These are phyloP conservation scores for Stagonosporopsis rhizophila DNA, from an alignment of 2,329 filamentous ascomycete genomes.

Conservation along the genomic window DNA sequence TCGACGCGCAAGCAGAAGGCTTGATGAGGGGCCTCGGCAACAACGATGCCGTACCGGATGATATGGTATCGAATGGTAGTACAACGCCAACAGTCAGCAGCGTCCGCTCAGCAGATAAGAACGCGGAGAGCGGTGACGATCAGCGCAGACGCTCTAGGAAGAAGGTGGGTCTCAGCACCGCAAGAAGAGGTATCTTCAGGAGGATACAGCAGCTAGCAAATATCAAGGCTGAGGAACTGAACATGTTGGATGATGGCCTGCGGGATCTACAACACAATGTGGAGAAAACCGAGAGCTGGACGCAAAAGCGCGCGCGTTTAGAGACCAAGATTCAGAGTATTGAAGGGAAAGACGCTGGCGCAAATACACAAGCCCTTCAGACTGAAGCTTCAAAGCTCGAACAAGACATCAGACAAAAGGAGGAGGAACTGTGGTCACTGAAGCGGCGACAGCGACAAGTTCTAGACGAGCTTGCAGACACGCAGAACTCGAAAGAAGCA, in stretches of 20 bases:
- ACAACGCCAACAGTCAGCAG: conserved; percentile 57
- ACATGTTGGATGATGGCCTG: conserved; percentile 64
- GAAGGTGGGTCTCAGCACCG: conserved; percentile 65
- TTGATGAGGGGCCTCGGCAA: conserved; percentile 58
- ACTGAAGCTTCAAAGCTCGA: conserved; percentile 62
- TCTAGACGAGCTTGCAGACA: conserved; percentile 65
- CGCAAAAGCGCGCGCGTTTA: conserved; percentile 62
- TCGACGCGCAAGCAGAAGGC: conserved; percentile 68
- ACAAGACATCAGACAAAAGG: conserved; percentile 70
- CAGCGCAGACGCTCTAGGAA: conserved; percentile 54
- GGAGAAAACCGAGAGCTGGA: conserved; percentile 65
- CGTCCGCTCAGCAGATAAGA: conserved; percentile 42
- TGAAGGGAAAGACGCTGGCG: conserved; percentile 63
- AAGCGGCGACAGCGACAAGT: conserved; percentile 67
- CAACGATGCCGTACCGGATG: conserved; percentile 47
- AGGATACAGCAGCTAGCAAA: conserved; percentile 69
- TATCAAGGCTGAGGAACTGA: conserved; percentile 73
- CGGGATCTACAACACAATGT: conserved; percentile 65
- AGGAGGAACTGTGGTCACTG: conserved; percentile 68
- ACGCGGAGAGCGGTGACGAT: conserved; percentile 26
- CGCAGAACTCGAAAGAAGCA: conserved; percentile 71
- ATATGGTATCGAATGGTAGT: conserved; percentile 57
- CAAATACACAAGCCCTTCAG: conserved; percentile 61
- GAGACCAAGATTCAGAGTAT: conserved; percentile 63
- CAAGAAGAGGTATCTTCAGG: conserved; percentile 69